phyloP scores from a whole-genome alignment of 768 basidiomycete genomes.

The Pleurotus tuoliensis region DNA sequence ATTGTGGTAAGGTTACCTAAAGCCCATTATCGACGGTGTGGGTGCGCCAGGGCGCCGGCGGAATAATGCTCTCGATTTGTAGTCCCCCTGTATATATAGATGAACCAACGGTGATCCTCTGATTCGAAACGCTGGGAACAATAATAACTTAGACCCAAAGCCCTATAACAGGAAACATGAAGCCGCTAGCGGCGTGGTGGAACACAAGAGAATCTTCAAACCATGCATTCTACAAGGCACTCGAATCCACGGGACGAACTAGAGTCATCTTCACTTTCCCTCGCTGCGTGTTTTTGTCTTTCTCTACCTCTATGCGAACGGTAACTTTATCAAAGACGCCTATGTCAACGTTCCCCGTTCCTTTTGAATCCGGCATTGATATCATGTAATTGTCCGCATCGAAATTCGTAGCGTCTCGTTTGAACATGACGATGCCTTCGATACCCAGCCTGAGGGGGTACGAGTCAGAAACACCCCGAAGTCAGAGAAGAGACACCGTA shows the following conservation, averaged over 20 bases:
- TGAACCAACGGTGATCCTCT: too few species aligned
- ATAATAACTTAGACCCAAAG: too few species aligned
- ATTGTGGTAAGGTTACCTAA: too few species aligned
- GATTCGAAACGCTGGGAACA: too few species aligned
- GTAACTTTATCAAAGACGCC: constrained; percentile 92
- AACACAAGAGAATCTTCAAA: not conserved
- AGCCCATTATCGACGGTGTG: too few species aligned
- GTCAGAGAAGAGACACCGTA: constrained; percentile 34
- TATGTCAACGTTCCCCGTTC: constrained; percentile 48
- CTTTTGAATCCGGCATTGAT: constrained; percentile 47
- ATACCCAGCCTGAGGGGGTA: constrained; percentile 70
- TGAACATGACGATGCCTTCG: constrained; percentile 93
- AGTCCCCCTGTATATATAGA: too few species aligned
- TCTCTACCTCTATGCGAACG: constrained; percentile 90
- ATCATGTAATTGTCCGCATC: constrained; percentile 91
- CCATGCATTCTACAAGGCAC: constrained; percentile 24
- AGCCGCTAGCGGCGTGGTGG: too few species aligned
- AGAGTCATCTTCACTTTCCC: constrained; percentile 86
- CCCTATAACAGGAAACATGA: too few species aligned
- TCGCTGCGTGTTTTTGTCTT: constrained; percentile 90
- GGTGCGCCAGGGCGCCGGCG: too few species aligned
- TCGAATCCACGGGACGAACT: constrained; percentile 59
- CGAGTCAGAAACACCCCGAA: constrained; percentile 1
- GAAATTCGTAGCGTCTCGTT: constrained; percentile 73
- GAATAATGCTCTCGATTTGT: too few species aligned